These are phyloP conservation scores for Aegilops bicornis DNA, from an alignment of 176 grass and related monocot species.

Conservation along the genomic window DNA sequence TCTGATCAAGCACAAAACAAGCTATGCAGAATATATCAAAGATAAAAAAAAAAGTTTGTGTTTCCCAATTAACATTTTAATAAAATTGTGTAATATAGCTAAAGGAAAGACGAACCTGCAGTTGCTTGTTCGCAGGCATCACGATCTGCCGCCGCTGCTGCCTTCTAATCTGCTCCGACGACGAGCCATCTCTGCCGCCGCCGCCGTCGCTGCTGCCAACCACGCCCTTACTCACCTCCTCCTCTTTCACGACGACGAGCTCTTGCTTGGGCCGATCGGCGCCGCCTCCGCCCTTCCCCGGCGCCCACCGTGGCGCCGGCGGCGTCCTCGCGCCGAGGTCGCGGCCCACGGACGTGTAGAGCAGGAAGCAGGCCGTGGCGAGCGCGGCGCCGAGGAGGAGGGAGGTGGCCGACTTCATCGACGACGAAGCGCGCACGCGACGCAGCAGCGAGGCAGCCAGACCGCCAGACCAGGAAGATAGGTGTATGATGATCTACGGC, in stretches of 20 bases:
- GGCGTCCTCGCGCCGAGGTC: not conserved
- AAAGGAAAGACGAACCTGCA: not conserved
- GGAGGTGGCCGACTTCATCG: slow-evolving; percentile 49
- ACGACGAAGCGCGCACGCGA: not conserved
- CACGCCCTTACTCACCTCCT: not conserved
- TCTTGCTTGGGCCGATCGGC: not conserved
- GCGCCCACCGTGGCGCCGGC: not conserved
- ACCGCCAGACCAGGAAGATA: not conserved
- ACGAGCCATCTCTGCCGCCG: not conserved
- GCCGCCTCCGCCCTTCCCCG: not conserved
- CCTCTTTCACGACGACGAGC: not conserved
- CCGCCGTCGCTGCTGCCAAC: not conserved
- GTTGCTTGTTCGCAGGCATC: not conserved
- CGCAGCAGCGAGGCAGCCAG: too few species aligned
- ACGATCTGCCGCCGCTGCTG: not conserved
- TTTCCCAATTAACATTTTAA: not conserved
- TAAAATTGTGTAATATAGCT: not conserved
- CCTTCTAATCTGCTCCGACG: not conserved
- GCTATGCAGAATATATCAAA: too few species aligned
- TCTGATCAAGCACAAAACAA: too few species aligned
- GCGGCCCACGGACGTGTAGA: slow-evolving; percentile 44
- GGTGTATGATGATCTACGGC: not conserved
- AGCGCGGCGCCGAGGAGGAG: slow-evolving; percentile 59
- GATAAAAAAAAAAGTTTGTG: not conserved
- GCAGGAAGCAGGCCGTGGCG: slow-evolving; percentile 53